Evolutionary conservation across 176 grass and related monocot genomes (phyloP).

Genomic region (Hordeum marinum): DNA sequence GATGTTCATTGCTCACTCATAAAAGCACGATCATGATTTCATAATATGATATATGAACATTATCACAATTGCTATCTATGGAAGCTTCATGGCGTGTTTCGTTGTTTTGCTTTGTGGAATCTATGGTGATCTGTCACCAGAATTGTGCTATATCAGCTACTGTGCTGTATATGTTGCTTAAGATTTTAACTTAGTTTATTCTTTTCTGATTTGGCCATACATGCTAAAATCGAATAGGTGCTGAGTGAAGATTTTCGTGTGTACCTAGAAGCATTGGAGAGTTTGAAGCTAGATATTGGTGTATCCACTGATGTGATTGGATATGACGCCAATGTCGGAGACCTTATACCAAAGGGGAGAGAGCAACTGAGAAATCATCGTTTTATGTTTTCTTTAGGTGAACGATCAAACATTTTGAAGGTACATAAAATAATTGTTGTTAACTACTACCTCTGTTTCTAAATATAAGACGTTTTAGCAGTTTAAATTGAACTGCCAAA

Average conservation of each 20-base stretch:
- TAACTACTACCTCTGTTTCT: neutral
- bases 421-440: slow-evolving; percentile 21
- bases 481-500: too few relatives aligned
- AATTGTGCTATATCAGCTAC: too few relatives aligned
- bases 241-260: slow-evolving; percentile 63
- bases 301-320: slow-evolving; percentile 52
- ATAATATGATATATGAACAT: neutral
- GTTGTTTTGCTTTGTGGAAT: neutral
- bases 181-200: neutral
- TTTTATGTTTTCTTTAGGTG: slow-evolving; percentile 85
- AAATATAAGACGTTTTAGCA: too few relatives aligned
- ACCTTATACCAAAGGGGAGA: slow-evolving; percentile 62
- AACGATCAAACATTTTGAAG: slow-evolving; percentile 86
- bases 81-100: neutral
- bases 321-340: slow-evolving; percentile 46
- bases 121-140: neutral
- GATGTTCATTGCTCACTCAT: neutral
- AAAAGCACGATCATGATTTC: neutral
- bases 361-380: slow-evolving; percentile 50
- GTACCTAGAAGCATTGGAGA: slow-evolving; percentile 81
- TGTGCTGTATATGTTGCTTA: neutral
- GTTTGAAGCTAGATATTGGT: slow-evolving; percentile 54
- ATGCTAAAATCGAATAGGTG: slow-evolving; percentile 44
- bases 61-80: neutral
- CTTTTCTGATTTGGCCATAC: neutral